Base-by-base conservation (phyloP, 257 asterid species). In the Przewalskia tangutica region DNA sequence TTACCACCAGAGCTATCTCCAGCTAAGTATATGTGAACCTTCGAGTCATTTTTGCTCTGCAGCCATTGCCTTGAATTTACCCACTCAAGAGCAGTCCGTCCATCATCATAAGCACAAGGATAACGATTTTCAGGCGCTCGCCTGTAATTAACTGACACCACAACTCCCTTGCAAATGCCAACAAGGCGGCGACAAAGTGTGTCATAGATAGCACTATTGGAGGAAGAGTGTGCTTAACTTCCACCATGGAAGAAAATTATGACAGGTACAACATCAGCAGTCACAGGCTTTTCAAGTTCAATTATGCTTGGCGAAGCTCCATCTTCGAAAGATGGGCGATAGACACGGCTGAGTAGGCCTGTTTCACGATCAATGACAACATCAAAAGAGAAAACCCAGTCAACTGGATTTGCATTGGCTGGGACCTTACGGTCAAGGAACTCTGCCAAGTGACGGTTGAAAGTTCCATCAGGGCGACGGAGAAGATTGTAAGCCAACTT, bases 1-100 rank as follows among this genome's bases (percentile, higher is more conserved):
- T 94, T 94, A 5, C 98, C 98, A 13, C 98, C 97, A 9, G 98
- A 92, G 82, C 98, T 94, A 82, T 94, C 98, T 2, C 98, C 98
- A 10, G 93, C 95, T 18, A 94, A 38, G 59, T 90, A 94, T 1
- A 90, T 89, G 77, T 92, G 90, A 63, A 84, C 97, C 67, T 88
- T 90, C 0, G 86, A 83, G 53, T 89, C 91, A 0, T 18, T 17
- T 18, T 92, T 93, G 81, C 97, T 94, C 48, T 82, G 78, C 20
- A 94, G 85, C 98, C 97, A 93, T 8, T 87, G 23, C 32, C 90
- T 83, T 7, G 97, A 89, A 55, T 84, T 86, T 11, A 87, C 95
- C 98, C 98, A 94, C 82, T 87, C 90, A 0, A 94, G 92, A 8
- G 92, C 97, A 3, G 92, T 71, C 97, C 97, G 93, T 4, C 98